Evolutionary conservation across 1,284 basidiomycete genomes (phyloP).

Genomic region (Xanthoconium separans): DNA sequence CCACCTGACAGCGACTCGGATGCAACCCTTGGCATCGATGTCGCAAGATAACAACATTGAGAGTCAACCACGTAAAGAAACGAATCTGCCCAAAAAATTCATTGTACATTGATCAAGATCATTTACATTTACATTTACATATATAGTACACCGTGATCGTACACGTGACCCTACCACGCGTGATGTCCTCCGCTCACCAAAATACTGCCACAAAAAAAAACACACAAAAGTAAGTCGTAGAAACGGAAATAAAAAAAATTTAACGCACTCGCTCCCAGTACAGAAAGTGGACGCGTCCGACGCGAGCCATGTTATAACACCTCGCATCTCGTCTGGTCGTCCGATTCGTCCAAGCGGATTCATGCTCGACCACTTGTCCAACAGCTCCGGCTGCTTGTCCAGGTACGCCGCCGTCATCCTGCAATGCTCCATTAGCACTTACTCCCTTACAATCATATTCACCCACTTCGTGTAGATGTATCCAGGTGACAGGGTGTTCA

Average conservation of each 20-base stretch:
- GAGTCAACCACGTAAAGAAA: too few species aligned
- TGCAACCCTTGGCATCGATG: too few species aligned
- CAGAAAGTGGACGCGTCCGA: constrained; percentile 76
- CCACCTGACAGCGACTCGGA: too few species aligned
- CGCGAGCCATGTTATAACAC: constrained; percentile 79
- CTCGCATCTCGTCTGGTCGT: constrained; percentile 73
- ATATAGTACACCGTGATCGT: constrained; percentile 13
- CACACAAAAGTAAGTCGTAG: too few species aligned
- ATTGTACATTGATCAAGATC: constrained; percentile 27
- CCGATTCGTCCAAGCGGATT: constrained; percentile 79
- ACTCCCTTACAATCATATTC: rapidly evolving
- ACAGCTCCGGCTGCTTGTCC: constrained; percentile 65
- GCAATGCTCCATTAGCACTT: background rate
- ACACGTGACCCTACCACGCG: constrained; percentile 49
- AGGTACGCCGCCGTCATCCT: constrained; percentile 81
- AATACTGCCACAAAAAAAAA: constrained; percentile 43
- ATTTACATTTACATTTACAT: too few species aligned
- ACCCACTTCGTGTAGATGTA: constrained; percentile 72
- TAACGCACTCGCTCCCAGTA: constrained; percentile 74
- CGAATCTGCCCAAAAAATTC: too few species aligned
- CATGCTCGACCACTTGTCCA: constrained; percentile 69
- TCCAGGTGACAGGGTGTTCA: constrained; percentile 76
- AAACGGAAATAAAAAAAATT: background rate
- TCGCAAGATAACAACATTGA: too few species aligned
- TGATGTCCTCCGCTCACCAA: constrained; percentile 71